Evolutionary conservation across 2,329 filamentous ascomycete genomes (phyloP), one percentile per base, ranked within the genome.

Genomic region (Xylariaceae sp.): DNA sequence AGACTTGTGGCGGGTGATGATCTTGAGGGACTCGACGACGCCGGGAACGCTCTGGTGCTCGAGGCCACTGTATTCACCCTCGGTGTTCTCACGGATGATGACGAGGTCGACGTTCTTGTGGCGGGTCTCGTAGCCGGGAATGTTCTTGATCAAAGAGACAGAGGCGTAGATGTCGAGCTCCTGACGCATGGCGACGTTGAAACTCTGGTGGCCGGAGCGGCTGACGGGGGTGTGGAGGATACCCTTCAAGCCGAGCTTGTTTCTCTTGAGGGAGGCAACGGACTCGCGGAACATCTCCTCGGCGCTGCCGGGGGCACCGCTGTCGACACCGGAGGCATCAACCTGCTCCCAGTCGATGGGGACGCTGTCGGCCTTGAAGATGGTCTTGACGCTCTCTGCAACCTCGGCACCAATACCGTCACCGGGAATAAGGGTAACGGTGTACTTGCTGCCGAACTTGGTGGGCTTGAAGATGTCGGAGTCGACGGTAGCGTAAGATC

Each of bases 1-100:
- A 58, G 92, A 96, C 85, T 99, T 97, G 78, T 92, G 92, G 72
- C 92, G 91, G 68, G 94, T 99, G 80, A 99, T 97, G 80, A 99
- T 97, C 86, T 99, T 99, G 78, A 99, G 89, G 54, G 93, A 97
- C 83, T 99, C 94, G 70, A 99, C 94, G 70, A 99, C 94, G 69
- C 94, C 94, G 67, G 84, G 84, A 55, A 99, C 94, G 65, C 91
- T 96, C 83, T 97, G 93, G 82, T 99, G 94, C 85, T 99, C 94
- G 64, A 99, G 87, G 64, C 94, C 94, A 66, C 92, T 97, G 85
- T 99, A 99, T 83, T 99, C 94, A 74, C 94, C 94, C 85, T 99
- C 94, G 74, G 94, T 99, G 84, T 99, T 99, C 84, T 99, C 94
- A 80, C 94, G 94, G 80, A 99, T 97, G 79, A 99, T 97, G 87